A percentile compares a stretch with the other conserved stretches of the same genome.
Conservation (phyloP, 106 monocot genomes). For the Dendrobium officinale region DNA sequence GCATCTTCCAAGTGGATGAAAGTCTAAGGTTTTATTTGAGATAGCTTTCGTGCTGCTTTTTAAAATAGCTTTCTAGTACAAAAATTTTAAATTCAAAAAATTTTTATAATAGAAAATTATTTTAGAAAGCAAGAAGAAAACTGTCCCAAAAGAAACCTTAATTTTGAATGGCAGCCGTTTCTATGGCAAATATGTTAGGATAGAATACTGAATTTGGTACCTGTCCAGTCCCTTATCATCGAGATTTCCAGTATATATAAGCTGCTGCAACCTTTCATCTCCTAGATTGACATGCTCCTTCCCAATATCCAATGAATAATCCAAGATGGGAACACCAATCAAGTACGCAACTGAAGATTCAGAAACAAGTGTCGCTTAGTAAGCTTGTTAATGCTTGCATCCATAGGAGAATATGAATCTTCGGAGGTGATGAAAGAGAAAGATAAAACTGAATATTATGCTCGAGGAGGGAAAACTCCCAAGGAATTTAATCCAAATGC, state of each 20-base stretch:
- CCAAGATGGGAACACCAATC: slow-evolving; percentile 86
- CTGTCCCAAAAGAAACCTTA: background rate
- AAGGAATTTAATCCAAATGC: too few species aligned
- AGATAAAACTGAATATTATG: too few species aligned
- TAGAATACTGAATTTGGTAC: slow-evolving; percentile 14
- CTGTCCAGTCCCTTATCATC: slow-evolving; percentile 86
- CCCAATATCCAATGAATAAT: slow-evolving; percentile 90
- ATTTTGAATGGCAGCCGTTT: background rate
- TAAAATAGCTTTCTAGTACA: too few species aligned
- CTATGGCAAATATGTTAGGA: background rate
- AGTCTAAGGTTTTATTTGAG: too few species aligned
- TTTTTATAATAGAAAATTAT: too few species aligned
- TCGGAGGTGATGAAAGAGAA: background rate
- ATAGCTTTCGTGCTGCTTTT: too few species aligned
- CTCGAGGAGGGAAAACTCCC: too few species aligned
- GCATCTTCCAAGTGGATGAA: background rate
- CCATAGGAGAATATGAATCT: background rate
- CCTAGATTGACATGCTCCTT: slow-evolving; percentile 96
- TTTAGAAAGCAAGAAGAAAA: too few species aligned
- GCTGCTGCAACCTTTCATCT: slow-evolving; percentile 67
- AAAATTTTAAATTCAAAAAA: too few species aligned
- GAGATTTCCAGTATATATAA: slow-evolving; percentile 89
- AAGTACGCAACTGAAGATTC: slow-evolving; percentile 70
- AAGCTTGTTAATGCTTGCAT: background rate
- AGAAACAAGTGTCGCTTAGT: background rate